Base-by-base conservation (phyloP, 768 basidiomycete genomes). In the Termitomyces sp. region DNA sequence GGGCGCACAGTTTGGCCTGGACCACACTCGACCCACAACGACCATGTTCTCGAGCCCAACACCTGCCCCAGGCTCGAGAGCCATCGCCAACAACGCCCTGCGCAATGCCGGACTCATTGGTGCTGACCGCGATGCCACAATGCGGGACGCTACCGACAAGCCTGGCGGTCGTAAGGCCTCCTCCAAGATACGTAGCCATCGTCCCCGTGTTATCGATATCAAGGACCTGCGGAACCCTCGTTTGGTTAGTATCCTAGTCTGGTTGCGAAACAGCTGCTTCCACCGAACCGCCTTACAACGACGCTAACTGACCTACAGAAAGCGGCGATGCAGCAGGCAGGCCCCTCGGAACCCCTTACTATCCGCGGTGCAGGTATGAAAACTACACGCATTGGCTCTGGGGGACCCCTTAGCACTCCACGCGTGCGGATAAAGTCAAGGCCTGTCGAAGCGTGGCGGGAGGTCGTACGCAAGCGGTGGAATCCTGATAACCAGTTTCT, bases 101-200 rank as follows among this genome's bases (percentile, higher is more conserved):
- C 83, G 85, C 57, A 82, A 72, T 37, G 88, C 86, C 3, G 89
- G 89, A 41, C 83, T 91, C 66, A 85, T 89, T 59, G 88, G 89
- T 77, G 74, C 81, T 55, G 89, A 91, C 69, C 76, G 81, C 55
- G 89, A 91, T 68, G 75, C 84, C 56, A 79, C 75, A 62, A 91
- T 91, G 89, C 81, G 83, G 59, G 89, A 91, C 64, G 73, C 76
- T 43, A 76, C 80, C 9, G 82, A 84, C 72, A 87, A 76, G 62
- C 87, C 86, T 5, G 86, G 87, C 49, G 88, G 88, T 23, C 80
- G 88, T 65, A 91, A 91, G 68, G 81, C 82, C 44, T 63, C 76
- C n/a, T 73, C 76, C 16, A 89, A 86, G 73, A 70, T 78, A 61
- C 79, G 84, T 27, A 73, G 80, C 5, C 84, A 88, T 67, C 79